Evolutionary conservation across 257 asterid species (phyloP).

Genomic region (Solanum tarijense): DNA sequence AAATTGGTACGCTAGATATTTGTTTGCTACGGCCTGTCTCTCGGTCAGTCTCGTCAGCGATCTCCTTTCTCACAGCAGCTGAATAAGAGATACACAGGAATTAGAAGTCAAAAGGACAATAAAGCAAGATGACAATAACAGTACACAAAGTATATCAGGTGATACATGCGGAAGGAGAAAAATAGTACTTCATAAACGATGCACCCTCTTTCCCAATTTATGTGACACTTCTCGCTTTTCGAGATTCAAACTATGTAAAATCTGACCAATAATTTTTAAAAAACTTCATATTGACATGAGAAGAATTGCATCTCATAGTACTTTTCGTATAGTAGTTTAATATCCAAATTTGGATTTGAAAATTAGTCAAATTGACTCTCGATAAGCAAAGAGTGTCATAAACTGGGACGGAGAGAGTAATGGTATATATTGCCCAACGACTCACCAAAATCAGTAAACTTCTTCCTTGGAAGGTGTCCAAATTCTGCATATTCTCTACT

Average conservation of each 20-base stretch:
- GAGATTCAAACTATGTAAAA: not conserved
- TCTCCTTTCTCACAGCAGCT: slow-evolving; percentile 95
- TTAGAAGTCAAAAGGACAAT: slow-evolving; percentile 2
- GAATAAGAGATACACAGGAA: slow-evolving; percentile 15
- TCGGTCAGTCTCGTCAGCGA: slow-evolving; percentile 91
- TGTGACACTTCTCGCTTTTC: not conserved
- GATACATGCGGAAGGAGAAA: not conserved
- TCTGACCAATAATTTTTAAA: not conserved
- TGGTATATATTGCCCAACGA: not conserved
- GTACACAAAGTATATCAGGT: not conserved
- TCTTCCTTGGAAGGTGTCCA: slow-evolving; percentile 84
- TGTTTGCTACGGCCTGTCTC: slow-evolving; percentile 83
- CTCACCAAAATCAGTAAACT: slow-evolving; percentile 86
- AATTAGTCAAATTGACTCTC: not conserved
- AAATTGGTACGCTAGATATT: slow-evolving; percentile 86
- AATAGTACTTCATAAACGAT: not conserved
- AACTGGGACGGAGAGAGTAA: not conserved
- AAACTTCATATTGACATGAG: not conserved
- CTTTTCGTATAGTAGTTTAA: not conserved
- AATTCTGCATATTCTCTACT: slow-evolving; percentile 98
- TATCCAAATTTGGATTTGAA: not conserved
- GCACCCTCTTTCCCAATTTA: not conserved
- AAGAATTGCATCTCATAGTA: not conserved
- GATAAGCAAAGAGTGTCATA: not conserved
- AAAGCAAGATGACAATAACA: not conserved